These are phyloP conservation scores for Scleromitrula shiraiana DNA, from an alignment of 2,329 filamentous ascomycete genomes.

Conservation along the genomic window DNA sequence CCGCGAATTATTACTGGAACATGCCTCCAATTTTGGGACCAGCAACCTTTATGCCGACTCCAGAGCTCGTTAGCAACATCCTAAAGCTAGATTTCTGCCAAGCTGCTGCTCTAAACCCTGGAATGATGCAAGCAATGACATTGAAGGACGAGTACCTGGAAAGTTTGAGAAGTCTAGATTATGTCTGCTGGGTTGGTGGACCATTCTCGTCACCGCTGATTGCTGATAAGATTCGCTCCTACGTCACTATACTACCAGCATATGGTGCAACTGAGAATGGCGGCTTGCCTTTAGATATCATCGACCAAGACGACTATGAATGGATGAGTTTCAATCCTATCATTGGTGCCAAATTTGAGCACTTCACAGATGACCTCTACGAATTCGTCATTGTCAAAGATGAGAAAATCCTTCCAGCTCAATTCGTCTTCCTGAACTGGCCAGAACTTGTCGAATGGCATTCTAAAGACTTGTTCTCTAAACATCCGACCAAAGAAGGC, in stretches of 20 bases:
- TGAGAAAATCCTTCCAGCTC: neutral
- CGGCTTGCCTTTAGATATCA: neutral
- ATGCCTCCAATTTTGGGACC: neutral
- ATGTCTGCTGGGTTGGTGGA: neutral
- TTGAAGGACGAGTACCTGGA: neutral
- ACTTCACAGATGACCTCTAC: neutral
- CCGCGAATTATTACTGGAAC: neutral
- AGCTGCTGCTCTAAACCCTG: neutral
- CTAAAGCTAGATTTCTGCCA: neutral
- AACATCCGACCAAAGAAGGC: conserved; percentile 4
- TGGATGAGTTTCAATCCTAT: neutral
- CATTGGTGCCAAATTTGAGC: neutral
- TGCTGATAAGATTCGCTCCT: neutral
- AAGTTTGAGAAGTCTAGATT: neutral
- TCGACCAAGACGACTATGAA: neutral
- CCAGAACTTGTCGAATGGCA: neutral
- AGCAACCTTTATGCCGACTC: neutral
- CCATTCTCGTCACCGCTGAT: neutral
- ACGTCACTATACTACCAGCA: neutral
- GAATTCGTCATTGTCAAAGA: neutral
- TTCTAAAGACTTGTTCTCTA: conserved; percentile 1
- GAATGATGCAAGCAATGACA: neutral
- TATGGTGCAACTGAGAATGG: neutral
- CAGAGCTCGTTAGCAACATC: neutral
- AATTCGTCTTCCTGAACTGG: neutral